Evolutionary conservation across 805 yeast genomes (phyloP).

Genomic region (Lipomyces mesembrius): DNA sequence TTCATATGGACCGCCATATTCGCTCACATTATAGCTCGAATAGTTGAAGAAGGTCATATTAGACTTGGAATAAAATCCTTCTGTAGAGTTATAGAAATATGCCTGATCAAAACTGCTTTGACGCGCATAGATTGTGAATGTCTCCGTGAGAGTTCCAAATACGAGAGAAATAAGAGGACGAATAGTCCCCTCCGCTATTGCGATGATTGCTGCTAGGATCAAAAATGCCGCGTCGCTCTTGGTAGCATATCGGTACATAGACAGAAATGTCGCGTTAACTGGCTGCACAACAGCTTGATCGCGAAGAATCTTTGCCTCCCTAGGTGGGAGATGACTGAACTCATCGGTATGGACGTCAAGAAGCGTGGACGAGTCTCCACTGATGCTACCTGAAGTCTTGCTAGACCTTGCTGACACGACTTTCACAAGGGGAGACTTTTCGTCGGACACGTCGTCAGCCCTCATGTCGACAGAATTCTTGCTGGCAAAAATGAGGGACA

Average conservation of each 20-base stretch:
- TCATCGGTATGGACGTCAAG: constrained; percentile 16
- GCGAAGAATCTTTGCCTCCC: constrained; percentile 25
- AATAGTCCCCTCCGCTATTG: constrained; percentile 16
- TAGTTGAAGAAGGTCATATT: constrained; percentile 12
- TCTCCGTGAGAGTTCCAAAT: constrained; percentile 22
- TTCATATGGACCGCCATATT: constrained; percentile 20
- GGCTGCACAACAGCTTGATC: constrained; percentile 23
- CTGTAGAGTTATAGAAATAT: constrained; percentile 21
- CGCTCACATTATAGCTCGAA: constrained; percentile 7
- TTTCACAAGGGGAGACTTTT: not conserved
- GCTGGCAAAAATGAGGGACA: not conserved
- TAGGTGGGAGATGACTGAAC: constrained; percentile 25
- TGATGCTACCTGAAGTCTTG: not conserved
- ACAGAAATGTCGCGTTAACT: constrained; percentile 16
- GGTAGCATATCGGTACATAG: constrained; percentile 32
- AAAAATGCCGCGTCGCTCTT: constrained; percentile 14
- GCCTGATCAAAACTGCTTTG: constrained; percentile 36
- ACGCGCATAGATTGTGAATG: constrained; percentile 23
- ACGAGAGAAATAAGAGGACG: constrained; percentile 15
- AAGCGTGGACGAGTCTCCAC: not conserved
- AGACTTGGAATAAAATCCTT: constrained; percentile 16
- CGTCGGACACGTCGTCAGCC: not conserved
- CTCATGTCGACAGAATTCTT: not conserved
- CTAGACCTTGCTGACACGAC: not conserved
- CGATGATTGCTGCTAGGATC: constrained; percentile 7